Percentiles rank a stretch among this genome's conserved stretches.
Conservation (phyloP, 139 green algal species). For the Desmodesmus armatus region DNA sequence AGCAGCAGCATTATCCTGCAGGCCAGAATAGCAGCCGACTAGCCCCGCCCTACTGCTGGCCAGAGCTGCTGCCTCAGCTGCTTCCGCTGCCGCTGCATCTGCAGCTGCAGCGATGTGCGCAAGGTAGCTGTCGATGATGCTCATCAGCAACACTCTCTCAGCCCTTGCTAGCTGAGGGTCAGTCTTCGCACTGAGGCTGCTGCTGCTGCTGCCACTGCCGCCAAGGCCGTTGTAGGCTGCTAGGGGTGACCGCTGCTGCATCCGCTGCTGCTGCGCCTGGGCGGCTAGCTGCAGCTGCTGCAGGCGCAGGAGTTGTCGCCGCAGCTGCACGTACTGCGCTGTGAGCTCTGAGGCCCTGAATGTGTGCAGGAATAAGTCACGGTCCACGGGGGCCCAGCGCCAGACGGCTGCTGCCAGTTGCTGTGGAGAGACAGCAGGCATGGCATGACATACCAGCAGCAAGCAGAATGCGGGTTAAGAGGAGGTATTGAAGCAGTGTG, state of each 20-base stretch:
- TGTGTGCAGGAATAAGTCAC: conserved; percentile 27
- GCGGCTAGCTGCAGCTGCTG: neutral
- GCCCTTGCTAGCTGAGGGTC: conserved; percentile 14
- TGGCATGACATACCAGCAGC: too few relatives aligned
- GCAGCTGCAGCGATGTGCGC: neutral
- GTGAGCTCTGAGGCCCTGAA: conserved; percentile 16
- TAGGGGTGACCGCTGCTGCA: too few relatives aligned
- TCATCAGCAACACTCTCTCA: conserved; percentile 33
- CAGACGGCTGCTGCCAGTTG: conserved; percentile 22
- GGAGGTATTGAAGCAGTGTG: too few relatives aligned
- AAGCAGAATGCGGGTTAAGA: too few relatives aligned
- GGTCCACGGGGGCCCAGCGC: conserved; percentile 15
- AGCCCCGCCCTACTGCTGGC: neutral
- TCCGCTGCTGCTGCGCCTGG: neutral
- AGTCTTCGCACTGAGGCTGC: too few relatives aligned
- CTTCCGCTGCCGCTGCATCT: neutral
- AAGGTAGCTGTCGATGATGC: conserved; percentile 31
- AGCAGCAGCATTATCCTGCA: neutral
- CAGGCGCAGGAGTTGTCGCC: neutral
- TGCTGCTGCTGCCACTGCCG: neutral
- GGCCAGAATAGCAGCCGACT: too few relatives aligned
- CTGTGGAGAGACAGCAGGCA: too few relatives aligned
- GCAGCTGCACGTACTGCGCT: conserved; percentile 17
- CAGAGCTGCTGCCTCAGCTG: conserved; percentile 24
- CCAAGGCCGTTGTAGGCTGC: too few relatives aligned